phyloP scores from a whole-genome alignment of 2,329 filamentous ascomycete species.

The Rosellinia necatrix region DNA sequence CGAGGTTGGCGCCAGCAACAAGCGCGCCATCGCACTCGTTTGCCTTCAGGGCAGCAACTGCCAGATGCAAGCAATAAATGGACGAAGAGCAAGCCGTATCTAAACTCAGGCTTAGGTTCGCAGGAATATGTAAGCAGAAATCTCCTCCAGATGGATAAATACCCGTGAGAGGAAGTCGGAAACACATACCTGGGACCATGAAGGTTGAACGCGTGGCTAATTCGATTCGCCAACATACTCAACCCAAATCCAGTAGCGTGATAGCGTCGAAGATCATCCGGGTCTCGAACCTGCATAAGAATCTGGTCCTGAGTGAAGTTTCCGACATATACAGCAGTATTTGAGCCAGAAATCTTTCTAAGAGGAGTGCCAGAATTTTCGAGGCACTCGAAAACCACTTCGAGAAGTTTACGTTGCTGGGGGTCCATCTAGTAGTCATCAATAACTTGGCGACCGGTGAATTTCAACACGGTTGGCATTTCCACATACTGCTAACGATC shows the following conservation, averaged over 20 bases:
- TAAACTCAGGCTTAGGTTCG: conserved; percentile 38
- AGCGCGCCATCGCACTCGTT: conserved; percentile 35
- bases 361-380: conserved; percentile 37
- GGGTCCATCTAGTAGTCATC: conserved; percentile 42
- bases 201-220: conserved; percentile 40
- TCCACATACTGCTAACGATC: too few species aligned
- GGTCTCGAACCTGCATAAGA: conserved; percentile 20
- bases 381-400: conserved; percentile 40
- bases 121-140: too few species aligned
- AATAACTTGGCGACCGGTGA: neutral
- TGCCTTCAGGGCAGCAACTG: conserved; percentile 23
- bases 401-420: conserved; percentile 41
- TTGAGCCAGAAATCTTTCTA: conserved; percentile 24
- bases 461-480: too few species aligned
- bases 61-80: conserved; percentile 39
- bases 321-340: conserved; percentile 39
- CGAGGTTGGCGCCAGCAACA: conserved; percentile 37
- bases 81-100: conserved; percentile 46
- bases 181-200: conserved; percentile 41
- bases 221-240: conserved; percentile 29
- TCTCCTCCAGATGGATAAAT: neutral
- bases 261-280: conserved; percentile 21
- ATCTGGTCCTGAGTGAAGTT: conserved; percentile 36
- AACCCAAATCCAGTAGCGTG: conserved; percentile 16
- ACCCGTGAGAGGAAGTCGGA: neutral